phyloP scores from a whole-genome alignment of 345 rosid species.

The Citropsis articulata region DNA sequence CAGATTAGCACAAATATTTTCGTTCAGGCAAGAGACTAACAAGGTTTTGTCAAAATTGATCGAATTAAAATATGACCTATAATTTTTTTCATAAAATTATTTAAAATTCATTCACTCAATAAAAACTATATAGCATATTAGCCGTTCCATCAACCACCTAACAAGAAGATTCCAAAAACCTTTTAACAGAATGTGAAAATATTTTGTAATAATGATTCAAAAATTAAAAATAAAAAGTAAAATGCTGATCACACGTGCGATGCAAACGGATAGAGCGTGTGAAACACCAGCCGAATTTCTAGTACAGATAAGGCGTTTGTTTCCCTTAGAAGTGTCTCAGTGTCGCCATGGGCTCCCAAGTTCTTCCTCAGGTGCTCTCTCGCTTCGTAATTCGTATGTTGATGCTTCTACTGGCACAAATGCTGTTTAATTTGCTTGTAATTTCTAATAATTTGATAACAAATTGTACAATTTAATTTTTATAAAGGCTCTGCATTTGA shows the following conservation, averaged over 20 bases:
- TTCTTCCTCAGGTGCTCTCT: conserved; percentile 61
- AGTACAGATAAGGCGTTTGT: conserved; percentile 30
- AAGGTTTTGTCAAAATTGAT: too few relatives aligned
- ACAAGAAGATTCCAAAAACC: too few relatives aligned
- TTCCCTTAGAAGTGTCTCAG: conserved; percentile 1
- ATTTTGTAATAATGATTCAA: too few relatives aligned
- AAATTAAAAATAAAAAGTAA: too few relatives aligned
- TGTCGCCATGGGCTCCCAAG: conserved; percentile 47
- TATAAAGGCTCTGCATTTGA: conserved; percentile 46
- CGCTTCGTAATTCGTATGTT: neutral
- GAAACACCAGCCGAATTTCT: neutral
- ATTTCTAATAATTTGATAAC: neutral
- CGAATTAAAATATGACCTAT: too few relatives aligned
- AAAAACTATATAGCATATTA: too few relatives aligned
- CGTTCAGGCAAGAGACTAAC: too few relatives aligned
- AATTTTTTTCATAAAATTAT: too few relatives aligned
- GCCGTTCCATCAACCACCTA: too few relatives aligned
- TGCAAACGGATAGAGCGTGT: neutral
- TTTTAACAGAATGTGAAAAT: too few relatives aligned
- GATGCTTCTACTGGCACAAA: neutral
- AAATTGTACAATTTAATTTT: neutral
- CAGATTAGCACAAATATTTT: too few relatives aligned
- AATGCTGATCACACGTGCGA: neutral
- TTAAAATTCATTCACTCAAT: too few relatives aligned
- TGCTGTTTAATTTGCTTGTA: neutral